These are phyloP conservation scores for Obelidium mucronatum DNA, from an alignment of 192 early-diverging fungal genomes.

Conservation along the genomic window DNA sequence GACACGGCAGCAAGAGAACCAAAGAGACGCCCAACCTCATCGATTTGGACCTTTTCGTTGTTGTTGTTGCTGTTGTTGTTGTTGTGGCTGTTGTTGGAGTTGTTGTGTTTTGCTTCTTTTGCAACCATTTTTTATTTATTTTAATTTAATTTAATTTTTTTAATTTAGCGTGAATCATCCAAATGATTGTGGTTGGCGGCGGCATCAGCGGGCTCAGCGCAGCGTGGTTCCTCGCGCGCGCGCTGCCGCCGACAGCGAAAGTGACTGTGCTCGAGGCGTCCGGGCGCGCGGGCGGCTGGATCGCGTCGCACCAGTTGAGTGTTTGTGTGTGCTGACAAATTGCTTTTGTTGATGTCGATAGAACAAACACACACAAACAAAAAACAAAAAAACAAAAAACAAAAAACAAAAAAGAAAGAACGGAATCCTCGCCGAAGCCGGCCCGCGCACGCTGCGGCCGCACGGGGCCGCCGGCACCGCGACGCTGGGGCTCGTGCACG, in stretches of 20 bases:
- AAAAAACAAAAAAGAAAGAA: too few relatives aligned
- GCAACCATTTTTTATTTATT: too few relatives aligned
- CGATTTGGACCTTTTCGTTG: constrained; percentile 39
- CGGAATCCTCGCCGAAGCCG: too few relatives aligned
- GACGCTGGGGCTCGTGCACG: constrained; percentile 70
- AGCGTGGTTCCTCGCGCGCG: constrained; percentile 76
- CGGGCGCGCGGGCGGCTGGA: constrained; percentile 85
- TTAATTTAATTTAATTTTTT: too few relatives aligned
- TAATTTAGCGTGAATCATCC: too few relatives aligned
- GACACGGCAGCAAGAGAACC: not conserved
- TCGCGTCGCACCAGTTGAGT: constrained; percentile 63
- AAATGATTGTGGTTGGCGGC: constrained; percentile 80
- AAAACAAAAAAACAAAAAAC: too few relatives aligned
- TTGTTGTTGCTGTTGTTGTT: too few relatives aligned
- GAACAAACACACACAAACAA: too few relatives aligned
- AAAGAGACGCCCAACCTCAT: constrained; percentile 9
- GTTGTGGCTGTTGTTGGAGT: too few relatives aligned
- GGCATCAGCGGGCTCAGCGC: constrained; percentile 90
- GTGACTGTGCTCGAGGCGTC: constrained; percentile 78
- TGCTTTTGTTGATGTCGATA: too few relatives aligned
- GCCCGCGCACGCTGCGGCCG: constrained; percentile 52
- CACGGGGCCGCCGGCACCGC: constrained; percentile 82
- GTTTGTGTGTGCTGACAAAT: not conserved
- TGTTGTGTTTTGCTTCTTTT: too few relatives aligned
- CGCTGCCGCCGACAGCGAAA: constrained; percentile 39